phyloP scores from a whole-genome alignment of 495 filamentous ascomycete genomes.

The Thermothielavioides terrestris region DNA sequence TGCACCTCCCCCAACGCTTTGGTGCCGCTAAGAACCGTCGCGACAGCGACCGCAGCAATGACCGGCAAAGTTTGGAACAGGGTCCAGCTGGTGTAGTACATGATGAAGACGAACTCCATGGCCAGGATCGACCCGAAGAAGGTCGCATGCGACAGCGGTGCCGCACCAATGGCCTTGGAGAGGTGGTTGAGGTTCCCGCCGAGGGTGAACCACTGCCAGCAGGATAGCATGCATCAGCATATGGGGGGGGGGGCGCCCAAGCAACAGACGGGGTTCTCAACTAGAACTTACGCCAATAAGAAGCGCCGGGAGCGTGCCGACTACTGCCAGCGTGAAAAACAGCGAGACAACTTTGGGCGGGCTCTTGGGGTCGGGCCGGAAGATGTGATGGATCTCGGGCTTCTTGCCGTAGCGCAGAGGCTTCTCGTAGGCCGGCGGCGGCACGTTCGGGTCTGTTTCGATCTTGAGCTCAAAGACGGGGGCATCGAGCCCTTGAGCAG shows the following conservation, averaged over 20 bases:
- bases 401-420: conserved; percentile 72
- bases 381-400: conserved; percentile 84
- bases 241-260: too few species aligned
- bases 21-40: conserved; percentile 80
- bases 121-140: conserved; percentile 79
- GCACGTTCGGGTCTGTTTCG: conserved; percentile 47
- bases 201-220: conserved; percentile 60
- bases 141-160: conserved; percentile 67
- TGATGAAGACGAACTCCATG: conserved; percentile 86
- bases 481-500: conserved; percentile 55
- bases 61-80: conserved; percentile 83
- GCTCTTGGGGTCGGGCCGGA: conserved; percentile 67
- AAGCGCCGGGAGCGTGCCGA: conserved; percentile 62
- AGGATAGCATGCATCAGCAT: conserved; percentile 8
- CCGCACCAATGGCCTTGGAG: conserved; percentile 57
- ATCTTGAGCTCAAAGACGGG: conserved; percentile 58
- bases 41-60: conserved; percentile 53
- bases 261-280: background rate
- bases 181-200: conserved; percentile 82
- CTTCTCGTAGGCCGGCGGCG: conserved; percentile 52
- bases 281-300: conserved; percentile 54
- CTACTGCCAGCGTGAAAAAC: conserved; percentile 62
- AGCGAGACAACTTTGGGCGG: conserved; percentile 77
- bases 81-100: conserved; percentile 92
- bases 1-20: conserved; percentile 91